Evolutionary conservation across 768 basidiomycete species (phyloP).

Genomic region (Lactarius sanguifluus): DNA sequence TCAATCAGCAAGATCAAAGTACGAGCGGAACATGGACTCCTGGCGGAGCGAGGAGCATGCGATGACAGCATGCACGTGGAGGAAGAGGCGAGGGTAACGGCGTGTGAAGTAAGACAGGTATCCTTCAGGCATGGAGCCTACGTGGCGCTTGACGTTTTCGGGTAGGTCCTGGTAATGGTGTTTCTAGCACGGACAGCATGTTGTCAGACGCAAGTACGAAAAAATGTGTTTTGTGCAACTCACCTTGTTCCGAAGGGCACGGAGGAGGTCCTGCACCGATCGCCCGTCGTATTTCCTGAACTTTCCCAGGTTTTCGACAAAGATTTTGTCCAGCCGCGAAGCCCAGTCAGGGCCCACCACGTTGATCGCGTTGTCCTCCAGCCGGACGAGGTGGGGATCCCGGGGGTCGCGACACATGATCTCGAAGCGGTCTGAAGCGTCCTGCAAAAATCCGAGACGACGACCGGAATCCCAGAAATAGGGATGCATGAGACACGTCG

Average conservation of each 20-base stretch:
- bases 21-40: slow-evolving; percentile 89
- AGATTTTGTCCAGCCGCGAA: slow-evolving; percentile 76
- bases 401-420: slow-evolving; percentile 94
- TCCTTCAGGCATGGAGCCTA: slow-evolving; percentile 90
- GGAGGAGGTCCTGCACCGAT: slow-evolving; percentile 87
- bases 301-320: slow-evolving; percentile 94
- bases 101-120: slow-evolving; percentile 91
- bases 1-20: slow-evolving; percentile 70
- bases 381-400: slow-evolving; percentile 66
- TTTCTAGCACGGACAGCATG: slow-evolving; percentile 55
- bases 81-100: slow-evolving; percentile 87
- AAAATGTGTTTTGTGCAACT: slow-evolving; percentile 28
- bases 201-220: slow-evolving; percentile 14
- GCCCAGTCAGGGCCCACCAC: slow-evolving; percentile 95
- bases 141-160: slow-evolving; percentile 81
- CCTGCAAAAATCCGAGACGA: slow-evolving; percentile 91
- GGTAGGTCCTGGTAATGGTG: slow-evolving; percentile 98
- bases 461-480: slow-evolving; percentile 94
- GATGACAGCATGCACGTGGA: slow-evolving; percentile 89
- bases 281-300: slow-evolving; percentile 95
- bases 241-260: slow-evolving; percentile 95
- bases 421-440: slow-evolving; percentile 96
- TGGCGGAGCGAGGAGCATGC: slow-evolving; percentile 63
- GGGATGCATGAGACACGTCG: slow-evolving; percentile 85
- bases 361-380: slow-evolving; percentile 66